Evolutionary conservation across 1,139 yeast species (phyloP), one percentile per base, ranked within the genome.

Genomic region (Casaregolazyma suthepensis): DNA sequence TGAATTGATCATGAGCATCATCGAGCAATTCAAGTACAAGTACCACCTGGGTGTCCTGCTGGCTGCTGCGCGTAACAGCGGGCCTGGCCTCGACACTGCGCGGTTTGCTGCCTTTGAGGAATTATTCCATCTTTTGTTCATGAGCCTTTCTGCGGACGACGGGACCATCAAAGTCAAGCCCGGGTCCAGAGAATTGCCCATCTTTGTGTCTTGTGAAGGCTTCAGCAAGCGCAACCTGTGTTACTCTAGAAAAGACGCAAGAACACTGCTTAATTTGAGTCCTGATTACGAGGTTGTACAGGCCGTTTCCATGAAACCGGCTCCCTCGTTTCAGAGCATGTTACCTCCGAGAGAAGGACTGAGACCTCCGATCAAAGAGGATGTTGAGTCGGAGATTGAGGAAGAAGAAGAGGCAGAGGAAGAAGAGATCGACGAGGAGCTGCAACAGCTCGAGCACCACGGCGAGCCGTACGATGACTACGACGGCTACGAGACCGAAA

Each of bases 1-100:
- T 18, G 63, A 62, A 2, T 66, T 86, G 23, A 68, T 85, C 62
- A 69, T 76, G 18, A 63, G 71, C 20, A 74, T 85, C 19, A 57
- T 77, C 51, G 60, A 35, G 13, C 15, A 4, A 6, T 35, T 35
- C 40, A 13, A 35, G 17, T 35, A 35, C 9, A 35, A 35, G 17
- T 15, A 35, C 40, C 15, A 35, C 5, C 13, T 35, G 17, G 40
- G 17, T 4, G 40, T 2, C 4, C 17, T 35, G 40, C 13, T 35
- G 17, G 7, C 3, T n/a, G 17, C 17, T 35, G 40, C 40, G 5
- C 40, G 40, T 35, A 15, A 35, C 5, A n/a, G 17, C 5, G 40
- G 40, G 7, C 37, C 37, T 31, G 37, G 13, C 9, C 3, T 35
- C 13, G 40, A 35, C 9, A 35, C 7, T n/a, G 7, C 6, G 3